Evolutionary conservation across 305 asterid genomes (phyloP), one percentile per base, ranked within the genome.

Genomic region (Ajuga reptans): DNA sequence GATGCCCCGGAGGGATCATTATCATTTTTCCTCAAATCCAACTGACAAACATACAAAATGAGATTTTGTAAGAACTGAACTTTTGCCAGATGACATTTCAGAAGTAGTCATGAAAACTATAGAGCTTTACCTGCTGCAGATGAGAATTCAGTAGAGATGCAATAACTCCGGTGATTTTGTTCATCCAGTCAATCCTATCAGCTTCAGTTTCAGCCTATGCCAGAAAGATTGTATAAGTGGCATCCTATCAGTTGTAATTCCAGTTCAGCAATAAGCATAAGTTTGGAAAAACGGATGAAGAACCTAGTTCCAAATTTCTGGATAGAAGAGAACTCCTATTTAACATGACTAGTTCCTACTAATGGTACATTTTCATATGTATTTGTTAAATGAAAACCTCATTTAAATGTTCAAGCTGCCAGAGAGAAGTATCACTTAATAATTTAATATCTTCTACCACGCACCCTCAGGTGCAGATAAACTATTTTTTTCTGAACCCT

Each of bases 171-270:
- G 92, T 84, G 75, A 90, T 90, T 81, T 92, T 92, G 81, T 85
- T 85, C 96, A 92, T 90, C 98, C 98, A 92, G 75, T 90, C 97
- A 75, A 75, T 73, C 75, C 97, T 87, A 70, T 92, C 98, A 76
- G 95, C 93, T 84, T 92, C 98, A 73, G 79, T 90, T 84, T 92
- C 98, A 71, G 98, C 98, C 98, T 92, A 80, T 68, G 45, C 77
- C 36, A 72, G 58, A 68, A 64, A 64, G 42, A 45, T 65, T 31
- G 43, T 29, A 41, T 53, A 69, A 59, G 45, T 50, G 37, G 69
- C 31, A 31, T 42, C 50, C 42, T 36, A 68, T 54, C 16, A 59
- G 41, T 60, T 65, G 47, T n/a, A 62, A 65, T 47, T 24, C 16
- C 37, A 70, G 55, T 43, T 50, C 56, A 64, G 66, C 43, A 69